Conservation (phyloP, 352 stramenopile genomes). For the Globisporangium parvum region DNA sequence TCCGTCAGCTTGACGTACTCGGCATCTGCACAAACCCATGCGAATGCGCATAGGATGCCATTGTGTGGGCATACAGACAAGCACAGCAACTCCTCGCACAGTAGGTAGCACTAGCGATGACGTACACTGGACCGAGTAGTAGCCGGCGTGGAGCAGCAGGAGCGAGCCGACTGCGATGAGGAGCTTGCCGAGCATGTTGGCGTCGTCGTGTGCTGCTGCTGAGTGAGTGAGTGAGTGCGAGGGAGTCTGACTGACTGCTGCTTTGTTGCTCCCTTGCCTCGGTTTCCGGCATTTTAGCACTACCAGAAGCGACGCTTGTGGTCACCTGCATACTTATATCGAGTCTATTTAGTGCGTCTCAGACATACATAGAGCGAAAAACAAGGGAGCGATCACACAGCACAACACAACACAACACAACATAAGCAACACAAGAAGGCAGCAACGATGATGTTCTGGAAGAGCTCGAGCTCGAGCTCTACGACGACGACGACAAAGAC, state of each 20-base stretch:
- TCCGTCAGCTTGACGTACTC: slow-evolving; percentile 73
- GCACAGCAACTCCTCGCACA: neutral
- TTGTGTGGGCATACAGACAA: too few species aligned
- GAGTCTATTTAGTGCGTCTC: neutral
- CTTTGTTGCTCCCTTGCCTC: slow-evolving; percentile 19
- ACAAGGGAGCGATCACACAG: neutral
- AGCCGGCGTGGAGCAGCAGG: slow-evolving; percentile 68
- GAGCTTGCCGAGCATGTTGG: slow-evolving; percentile 47
- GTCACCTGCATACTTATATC: neutral
- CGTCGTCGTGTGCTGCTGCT: neutral
- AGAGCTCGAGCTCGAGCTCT: slow-evolving; percentile 11
- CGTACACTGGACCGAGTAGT: slow-evolving; percentile 81
- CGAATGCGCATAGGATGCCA: neutral
- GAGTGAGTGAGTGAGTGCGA: too few species aligned
- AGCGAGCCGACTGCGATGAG: slow-evolving; percentile 59
- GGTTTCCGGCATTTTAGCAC: neutral
- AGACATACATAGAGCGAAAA: neutral
- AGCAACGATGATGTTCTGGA: slow-evolving; percentile 42
- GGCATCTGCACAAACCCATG: slow-evolving; percentile 36
- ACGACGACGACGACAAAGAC: slow-evolving; percentile 7
- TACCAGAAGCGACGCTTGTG: neutral
- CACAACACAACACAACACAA: neutral
- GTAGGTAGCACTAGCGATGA: neutral
- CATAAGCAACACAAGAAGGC: too few species aligned
- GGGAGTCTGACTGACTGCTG: neutral